Conservation (phyloP, 2,329 filamentous ascomycete genomes). For the Celoporthe dispersa region DNA sequence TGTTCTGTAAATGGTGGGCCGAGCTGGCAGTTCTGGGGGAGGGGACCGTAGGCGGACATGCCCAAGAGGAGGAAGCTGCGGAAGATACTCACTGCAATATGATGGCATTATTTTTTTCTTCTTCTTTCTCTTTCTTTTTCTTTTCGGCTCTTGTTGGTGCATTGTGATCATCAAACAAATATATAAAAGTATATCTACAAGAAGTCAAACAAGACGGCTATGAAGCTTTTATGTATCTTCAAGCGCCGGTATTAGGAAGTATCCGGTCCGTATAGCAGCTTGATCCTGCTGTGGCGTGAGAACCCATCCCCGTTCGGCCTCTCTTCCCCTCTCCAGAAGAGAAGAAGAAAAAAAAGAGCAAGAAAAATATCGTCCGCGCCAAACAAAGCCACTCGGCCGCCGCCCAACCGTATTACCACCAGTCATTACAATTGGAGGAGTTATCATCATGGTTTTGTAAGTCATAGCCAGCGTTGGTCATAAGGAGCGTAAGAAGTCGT, state of each 20-base stretch:
- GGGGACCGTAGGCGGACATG: no score
- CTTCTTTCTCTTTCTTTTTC: no score
- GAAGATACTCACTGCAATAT: no score
- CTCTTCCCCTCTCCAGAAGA: neutral
- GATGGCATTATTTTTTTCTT: no score
- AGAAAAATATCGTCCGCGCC: neutral
- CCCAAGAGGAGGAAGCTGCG: no score
- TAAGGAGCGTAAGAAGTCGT: constrained; percentile 27
- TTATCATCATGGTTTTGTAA: constrained; percentile 9
- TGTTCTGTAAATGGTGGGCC: no score
- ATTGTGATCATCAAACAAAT: neutral
- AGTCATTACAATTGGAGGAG: neutral
- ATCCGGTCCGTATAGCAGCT: constrained; percentile 4
- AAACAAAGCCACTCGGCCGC: neutral
- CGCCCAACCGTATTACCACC: constrained; percentile 1
- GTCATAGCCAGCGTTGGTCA: neutral
- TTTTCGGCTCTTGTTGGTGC: no score
- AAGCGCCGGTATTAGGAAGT: constrained; percentile 10
- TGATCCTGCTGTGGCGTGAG: neutral
- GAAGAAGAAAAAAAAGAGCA: neutral
- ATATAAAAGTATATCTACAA: constrained; percentile 14
- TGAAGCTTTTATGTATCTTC: constrained; percentile 8
- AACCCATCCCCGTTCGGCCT: neutral
- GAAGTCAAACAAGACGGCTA: constrained; percentile 19
- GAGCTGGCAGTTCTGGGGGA: no score